Conservation (phyloP, 208 protist species). For the Acanthamoeba castellanii region DNA sequence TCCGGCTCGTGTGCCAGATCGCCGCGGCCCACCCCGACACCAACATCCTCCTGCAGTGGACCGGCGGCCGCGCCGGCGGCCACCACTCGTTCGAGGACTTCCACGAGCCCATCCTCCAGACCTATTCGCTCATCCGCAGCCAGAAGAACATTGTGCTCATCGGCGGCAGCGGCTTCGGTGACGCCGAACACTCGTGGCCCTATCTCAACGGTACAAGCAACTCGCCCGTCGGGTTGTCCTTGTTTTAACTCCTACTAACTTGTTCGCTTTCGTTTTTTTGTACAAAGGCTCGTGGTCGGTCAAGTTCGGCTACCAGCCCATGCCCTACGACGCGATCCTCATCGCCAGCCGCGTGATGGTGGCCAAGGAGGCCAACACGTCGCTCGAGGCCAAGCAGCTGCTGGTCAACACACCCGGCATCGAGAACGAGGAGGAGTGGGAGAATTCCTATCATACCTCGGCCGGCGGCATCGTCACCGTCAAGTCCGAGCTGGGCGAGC, state of each 20-base stretch:
- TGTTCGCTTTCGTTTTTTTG: no score
- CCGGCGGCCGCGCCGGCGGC: conserved; percentile 88
- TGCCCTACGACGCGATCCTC: conserved; percentile 90
- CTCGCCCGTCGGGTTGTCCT: neutral
- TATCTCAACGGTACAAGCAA: conserved; percentile 56
- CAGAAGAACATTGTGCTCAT: conserved; percentile 89
- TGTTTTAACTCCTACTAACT: no score
- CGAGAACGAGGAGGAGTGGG: conserved; percentile 88
- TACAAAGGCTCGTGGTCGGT: conserved; percentile 83
- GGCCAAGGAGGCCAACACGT: conserved; percentile 87
- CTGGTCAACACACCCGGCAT: conserved; percentile 84
- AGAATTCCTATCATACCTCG: conserved; percentile 84
- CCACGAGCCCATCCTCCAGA: conserved; percentile 89
- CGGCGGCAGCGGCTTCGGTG: conserved; percentile 88
- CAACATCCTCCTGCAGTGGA: conserved; percentile 90
- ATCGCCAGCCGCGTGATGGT: conserved; percentile 89
- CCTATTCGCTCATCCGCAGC: conserved; percentile 87
- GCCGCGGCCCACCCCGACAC: conserved; percentile 83
- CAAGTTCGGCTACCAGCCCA: conserved; percentile 84
- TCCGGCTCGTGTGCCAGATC: conserved; percentile 86
- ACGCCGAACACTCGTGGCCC: conserved; percentile 81
- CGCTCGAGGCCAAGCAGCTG: conserved; percentile 84
- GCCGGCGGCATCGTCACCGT: conserved; percentile 90
- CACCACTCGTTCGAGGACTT: conserved; percentile 91
- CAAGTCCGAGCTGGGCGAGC: conserved; percentile 90